Percentiles rank a stretch among this genome's conserved stretches.
Conservation (phyloP, 768 basidiomycete species). For the Auricularia auricula-judae region DNA sequence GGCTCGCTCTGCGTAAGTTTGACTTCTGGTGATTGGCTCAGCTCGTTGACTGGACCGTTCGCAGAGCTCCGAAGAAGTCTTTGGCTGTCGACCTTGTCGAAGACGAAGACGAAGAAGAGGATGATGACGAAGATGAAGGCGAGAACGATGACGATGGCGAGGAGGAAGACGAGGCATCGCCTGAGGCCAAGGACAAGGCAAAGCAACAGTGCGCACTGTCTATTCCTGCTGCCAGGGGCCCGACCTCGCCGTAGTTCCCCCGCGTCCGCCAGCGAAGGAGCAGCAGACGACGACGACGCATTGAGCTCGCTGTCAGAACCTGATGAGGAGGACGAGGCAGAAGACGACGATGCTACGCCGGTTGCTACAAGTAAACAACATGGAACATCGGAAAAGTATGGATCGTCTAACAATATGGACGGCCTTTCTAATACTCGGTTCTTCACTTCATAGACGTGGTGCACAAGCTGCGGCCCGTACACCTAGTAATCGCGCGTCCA, state of each 20-base stretch:
- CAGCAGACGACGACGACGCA: neutral
- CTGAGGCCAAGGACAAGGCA: neutral
- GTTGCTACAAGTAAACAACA: neutral
- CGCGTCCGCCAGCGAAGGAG: neutral
- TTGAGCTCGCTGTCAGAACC: neutral
- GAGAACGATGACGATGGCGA: constrained; percentile 27
- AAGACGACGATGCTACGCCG: neutral
- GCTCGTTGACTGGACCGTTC: constrained; percentile 4
- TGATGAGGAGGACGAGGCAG: neutral
- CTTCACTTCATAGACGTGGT: neutral
- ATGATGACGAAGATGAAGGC: constrained; percentile 22
- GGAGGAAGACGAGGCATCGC: neutral
- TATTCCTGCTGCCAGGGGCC: neutral
- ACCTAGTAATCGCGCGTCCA: neutral
- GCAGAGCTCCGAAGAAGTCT: constrained; percentile 12
- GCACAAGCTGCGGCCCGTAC: neutral
- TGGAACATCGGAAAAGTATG: neutral
- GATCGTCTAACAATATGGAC: neutral
- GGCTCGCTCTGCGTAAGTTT: neutral
- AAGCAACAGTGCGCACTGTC: neutral
- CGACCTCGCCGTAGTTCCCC: neutral
- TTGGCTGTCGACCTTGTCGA: constrained; percentile 15
- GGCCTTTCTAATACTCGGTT: neutral
- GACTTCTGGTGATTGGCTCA: constrained; percentile 11
- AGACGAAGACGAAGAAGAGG: constrained; percentile 22